Base-by-base conservation (phyloP, 441 rosid genomes). In the Capsella rubella region DNA sequence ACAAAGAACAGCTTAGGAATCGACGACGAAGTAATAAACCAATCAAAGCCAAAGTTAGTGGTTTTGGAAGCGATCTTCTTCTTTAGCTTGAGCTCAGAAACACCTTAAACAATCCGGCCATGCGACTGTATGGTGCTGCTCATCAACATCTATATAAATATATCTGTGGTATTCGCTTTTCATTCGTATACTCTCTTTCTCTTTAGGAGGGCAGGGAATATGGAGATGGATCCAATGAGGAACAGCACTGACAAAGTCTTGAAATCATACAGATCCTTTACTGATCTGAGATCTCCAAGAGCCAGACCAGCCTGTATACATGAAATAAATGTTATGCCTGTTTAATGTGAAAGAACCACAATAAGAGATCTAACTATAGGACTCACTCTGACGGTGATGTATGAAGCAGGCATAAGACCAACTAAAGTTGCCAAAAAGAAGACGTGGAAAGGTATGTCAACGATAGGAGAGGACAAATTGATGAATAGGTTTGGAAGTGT, bases 391-490 rank as follows among this genome's bases (percentile, higher is more conserved):
- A 93, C 96, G 43, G 99, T 95, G 66, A 93, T 91, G 70, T 89
- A 93, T 1, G 99, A 84, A 54, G 99, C 96, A 58, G 99, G 99
- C 73, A 93, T 87, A 75, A 95, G 86, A 40, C 99, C 98, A 18
- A 93, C 77, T 79, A 91, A 78, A 73, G 99, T 95, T 18, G 99
- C 99, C 57, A 74, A 79, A 76, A 95, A 93, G 96, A 95, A 95
- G 67, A 93, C 74, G 69, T 91, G 97, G 80, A 95, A 95, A 11
- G 99, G 99, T 78, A 95, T 83, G 82, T 90, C 99, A 53, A 95
- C 97, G 21, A 95, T 95, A 12, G 99, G 98, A 60, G 99, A 95
- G 9, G 99, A 96, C 89, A 95, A 83, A 84, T 92, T 95, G 82
- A 95, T 95, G 70, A 95, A 95, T 43, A 95, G 97, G 78, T 95